Evolutionary conservation across 1,139 yeast species (phyloP).

Genomic region (Komagataea norvegica): DNA sequence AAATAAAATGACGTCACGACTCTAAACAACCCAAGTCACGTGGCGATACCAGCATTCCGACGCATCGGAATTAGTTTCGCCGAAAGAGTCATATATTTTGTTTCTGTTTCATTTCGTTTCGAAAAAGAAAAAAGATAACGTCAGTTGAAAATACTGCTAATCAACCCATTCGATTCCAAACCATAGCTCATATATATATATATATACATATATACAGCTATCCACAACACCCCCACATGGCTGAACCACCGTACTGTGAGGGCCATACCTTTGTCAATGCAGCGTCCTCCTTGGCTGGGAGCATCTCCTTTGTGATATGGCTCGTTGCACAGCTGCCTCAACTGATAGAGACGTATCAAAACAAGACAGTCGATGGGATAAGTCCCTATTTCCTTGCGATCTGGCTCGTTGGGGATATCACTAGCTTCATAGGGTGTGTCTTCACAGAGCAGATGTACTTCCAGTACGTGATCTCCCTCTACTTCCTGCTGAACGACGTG

Average conservation of each 20-base stretch:
- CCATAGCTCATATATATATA: background rate
- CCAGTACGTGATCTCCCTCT: conserved; percentile 69
- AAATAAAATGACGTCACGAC: too few relatives aligned
- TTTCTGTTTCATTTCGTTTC: too few relatives aligned
- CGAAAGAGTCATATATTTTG: too few relatives aligned
- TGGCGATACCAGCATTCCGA: too few relatives aligned
- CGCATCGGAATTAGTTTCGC: too few relatives aligned
- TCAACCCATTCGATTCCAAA: too few relatives aligned
- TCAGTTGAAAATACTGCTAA: too few relatives aligned
- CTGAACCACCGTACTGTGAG: conserved; percentile 12
- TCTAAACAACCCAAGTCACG: too few relatives aligned
- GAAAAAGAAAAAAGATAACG: too few relatives aligned
- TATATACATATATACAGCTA: background rate
- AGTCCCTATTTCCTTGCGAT: conserved; percentile 69
- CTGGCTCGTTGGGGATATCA: conserved; percentile 83
- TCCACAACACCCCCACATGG: conserved; percentile 1
- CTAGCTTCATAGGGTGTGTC: conserved; percentile 76
- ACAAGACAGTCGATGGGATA: conserved; percentile 81
- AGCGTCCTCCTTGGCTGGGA: conserved; percentile 38
- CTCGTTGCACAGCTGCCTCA: conserved; percentile 89
- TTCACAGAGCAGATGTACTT: conserved; percentile 72
- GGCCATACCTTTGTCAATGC: conserved; percentile 14
- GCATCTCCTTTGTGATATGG: conserved; percentile 60
- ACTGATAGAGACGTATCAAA: conserved; percentile 65
- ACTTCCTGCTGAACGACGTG: conserved; percentile 69